Conservation (phyloP, 2,329 filamentous ascomycete genomes). For the Trichoderma sp. region DNA sequence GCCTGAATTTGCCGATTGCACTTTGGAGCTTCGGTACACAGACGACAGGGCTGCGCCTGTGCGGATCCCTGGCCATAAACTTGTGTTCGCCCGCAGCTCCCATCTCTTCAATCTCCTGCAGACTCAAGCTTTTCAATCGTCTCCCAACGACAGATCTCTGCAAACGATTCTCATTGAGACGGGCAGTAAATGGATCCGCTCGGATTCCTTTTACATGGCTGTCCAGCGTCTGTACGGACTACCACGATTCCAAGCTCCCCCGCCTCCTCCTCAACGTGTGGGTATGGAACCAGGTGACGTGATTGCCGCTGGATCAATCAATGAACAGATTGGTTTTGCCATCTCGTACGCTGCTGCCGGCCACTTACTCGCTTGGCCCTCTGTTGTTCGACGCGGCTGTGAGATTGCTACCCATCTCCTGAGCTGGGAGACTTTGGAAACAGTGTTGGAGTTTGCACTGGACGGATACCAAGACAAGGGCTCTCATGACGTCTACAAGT, state of each 20-base stretch:
- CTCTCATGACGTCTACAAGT: slow-evolving; percentile 49
- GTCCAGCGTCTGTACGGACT: slow-evolving; percentile 60
- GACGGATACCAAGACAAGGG: slow-evolving; percentile 40
- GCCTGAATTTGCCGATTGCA: slow-evolving; percentile 45
- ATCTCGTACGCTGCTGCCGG: slow-evolving; percentile 67
- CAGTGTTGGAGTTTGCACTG: slow-evolving; percentile 61
- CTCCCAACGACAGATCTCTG: slow-evolving; percentile 29
- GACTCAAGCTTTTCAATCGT: slow-evolving; percentile 37
- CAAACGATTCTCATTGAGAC: slow-evolving; percentile 47
- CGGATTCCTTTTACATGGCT: slow-evolving; percentile 59
- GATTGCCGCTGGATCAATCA: slow-evolving; percentile 42
- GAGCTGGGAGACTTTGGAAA: slow-evolving; percentile 64
- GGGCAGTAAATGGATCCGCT: slow-evolving; percentile 54
- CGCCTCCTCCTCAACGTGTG: slow-evolving; percentile 36
- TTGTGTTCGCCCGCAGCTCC: slow-evolving; percentile 56
- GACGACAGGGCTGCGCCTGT: slow-evolving; percentile 43
- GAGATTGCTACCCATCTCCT: slow-evolving; percentile 60
- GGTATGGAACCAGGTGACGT: slow-evolving; percentile 36
- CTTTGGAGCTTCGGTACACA: slow-evolving; percentile 48
- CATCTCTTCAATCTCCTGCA: slow-evolving; percentile 34
- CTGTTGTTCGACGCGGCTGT: slow-evolving; percentile 59
- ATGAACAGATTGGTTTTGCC: slow-evolving; percentile 55
- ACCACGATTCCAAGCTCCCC: slow-evolving; percentile 47
- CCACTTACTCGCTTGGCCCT: slow-evolving; percentile 56
- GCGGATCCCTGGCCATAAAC: slow-evolving; percentile 55